Evolutionary conservation across 1,284 basidiomycete species (phyloP), one percentile per base, ranked within the genome.

Genomic region (Rhodotorula sp.): DNA sequence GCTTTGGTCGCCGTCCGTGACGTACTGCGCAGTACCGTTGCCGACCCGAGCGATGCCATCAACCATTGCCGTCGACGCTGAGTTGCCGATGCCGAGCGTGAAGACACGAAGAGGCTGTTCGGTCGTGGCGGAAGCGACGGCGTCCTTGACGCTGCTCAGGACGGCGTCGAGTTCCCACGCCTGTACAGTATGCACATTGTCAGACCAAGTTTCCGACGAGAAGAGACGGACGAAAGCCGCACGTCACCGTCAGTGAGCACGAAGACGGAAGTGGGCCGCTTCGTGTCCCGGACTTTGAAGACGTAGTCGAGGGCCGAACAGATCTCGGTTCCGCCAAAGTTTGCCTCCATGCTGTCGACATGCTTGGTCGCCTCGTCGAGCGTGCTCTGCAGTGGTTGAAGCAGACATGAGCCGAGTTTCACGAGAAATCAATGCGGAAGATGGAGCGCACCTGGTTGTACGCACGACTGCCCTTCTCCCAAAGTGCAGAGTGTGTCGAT

Each of bases 161-260:
- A 74, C 69, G 21, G 12, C 42, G 0, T 72, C 66, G 59, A 77
- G 71, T 34, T 74, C 71, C 74, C 75, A 77, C n/a, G 77, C 62
- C 67, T 68, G 66, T 9, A 13, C 21, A 27, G 17, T 9, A 16
- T 2, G 7, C 8, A 21, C 16, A 42, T 8, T n/a, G 62, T 12
- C 21, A 66, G 41, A 23, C 3, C 27, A 9, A 44, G 3, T 25
- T 21, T 5, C 17, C 0, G 44, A 42, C 48, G 13, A 41, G 53
- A 17, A 13, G 42, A n/a, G 13, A 12, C 41, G 44, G 55, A 45
- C 23, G 5, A 34, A 25, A 21, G 14, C 49, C 69, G 50, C 25
- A 71, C 75, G 46, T 75, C 78, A 42, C 79, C 78, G 41, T 80
- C 79, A 14, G 79, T 80, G 25, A 80, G 73, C 14, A 79, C 53